These are phyloP conservation scores for Cercophora sp. DNA, from an alignment of 495 filamentous ascomycete genomes.

Conservation along the genomic window DNA sequence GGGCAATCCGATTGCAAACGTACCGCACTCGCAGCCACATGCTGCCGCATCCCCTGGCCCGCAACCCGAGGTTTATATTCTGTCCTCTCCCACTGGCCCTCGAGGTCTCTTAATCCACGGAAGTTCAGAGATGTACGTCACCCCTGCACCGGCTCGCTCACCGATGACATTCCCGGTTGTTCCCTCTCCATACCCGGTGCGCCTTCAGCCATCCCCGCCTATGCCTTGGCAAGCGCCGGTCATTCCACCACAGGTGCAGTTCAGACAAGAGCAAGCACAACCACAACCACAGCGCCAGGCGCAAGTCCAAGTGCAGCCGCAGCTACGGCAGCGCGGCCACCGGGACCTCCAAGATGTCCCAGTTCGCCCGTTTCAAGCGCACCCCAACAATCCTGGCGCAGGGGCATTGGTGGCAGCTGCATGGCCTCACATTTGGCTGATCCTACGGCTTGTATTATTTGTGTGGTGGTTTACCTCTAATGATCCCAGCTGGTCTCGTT, in stretches of 20 bases:
- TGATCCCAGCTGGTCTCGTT: slow-evolving; percentile 65
- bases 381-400: slow-evolving; percentile 41
- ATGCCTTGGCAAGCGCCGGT: slow-evolving; percentile 6
- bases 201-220: neutral
- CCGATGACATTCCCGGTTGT: slow-evolving; percentile 3
- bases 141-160: slow-evolving; percentile 19
- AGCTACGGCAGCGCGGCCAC: neutral
- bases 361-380: slow-evolving; percentile 10
- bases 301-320: slow-evolving; percentile 13
- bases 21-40: slow-evolving; percentile 16
- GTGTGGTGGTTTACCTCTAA: slow-evolving; percentile 74
- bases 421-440: slow-evolving; percentile 66
- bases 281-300: slow-evolving; percentile 22
- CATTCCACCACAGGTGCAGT: neutral
- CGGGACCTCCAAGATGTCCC: neutral
- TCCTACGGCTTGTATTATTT: slow-evolving; percentile 71
- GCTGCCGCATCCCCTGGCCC: slow-evolving; percentile 16
- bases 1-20: neutral
- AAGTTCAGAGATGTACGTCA: slow-evolving; percentile 41
- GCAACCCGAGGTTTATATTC: slow-evolving; percentile 54
- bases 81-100: slow-evolving; percentile 58
- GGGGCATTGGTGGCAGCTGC: slow-evolving; percentile 46
- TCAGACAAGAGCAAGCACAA: slow-evolving; percentile 11
- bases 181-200: neutral
- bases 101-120: slow-evolving; percentile 54